Evolutionary conservation across 2,329 filamentous ascomycete species (phyloP), one percentile per base, ranked within the genome.

Genomic region (Aciculosporium take): DNA sequence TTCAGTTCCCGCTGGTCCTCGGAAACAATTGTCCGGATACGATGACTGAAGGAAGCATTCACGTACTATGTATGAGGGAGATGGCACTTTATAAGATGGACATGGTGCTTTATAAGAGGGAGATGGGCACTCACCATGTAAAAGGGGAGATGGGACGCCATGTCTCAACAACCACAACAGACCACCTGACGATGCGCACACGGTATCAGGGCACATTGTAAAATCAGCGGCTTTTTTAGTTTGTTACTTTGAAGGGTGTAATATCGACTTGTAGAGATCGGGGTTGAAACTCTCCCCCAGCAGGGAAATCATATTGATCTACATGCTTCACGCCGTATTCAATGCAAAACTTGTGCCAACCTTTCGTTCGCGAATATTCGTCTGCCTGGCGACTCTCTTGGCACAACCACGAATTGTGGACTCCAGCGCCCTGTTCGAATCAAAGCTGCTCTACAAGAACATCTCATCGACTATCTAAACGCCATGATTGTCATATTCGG

Each of bases 21-120:
- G 76, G 55, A 78, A 79, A 64, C 64, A 66, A 48, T 51, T 80
- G 48, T 68, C 62, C 34, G 76, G 74, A 45, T 80, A 76, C 57
- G 76, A 76, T 53, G 76, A 80, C 53, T 49, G 41, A 67, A 68
- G 47, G 60, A 54, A 55, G n/a, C n/a, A n/a, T n/a, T n/a, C n/a
- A n/a, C n/a, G n/a, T n/a, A n/a, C n/a, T n/a, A n/a, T n/a, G n/a
- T n/a, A 46, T 25, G 17, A 7, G 13, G 9, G 20, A 25, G n/a
- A n/a, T n/a, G n/a, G n/a, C n/a, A n/a, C n/a, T n/a, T n/a, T n/a
- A n/a, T n/a, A n/a, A n/a, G n/a, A n/a, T n/a, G n/a, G n/a, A n/a
- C n/a, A n/a, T n/a, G n/a, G n/a, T n/a, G n/a, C n/a, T n/a, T n/a
- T n/a, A n/a, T n/a, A n/a, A n/a, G n/a, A n/a, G n/a, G n/a, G n/a